Base-by-base conservation (phyloP, 768 basidiomycete genomes). In the Filobasidium wieringae region DNA sequence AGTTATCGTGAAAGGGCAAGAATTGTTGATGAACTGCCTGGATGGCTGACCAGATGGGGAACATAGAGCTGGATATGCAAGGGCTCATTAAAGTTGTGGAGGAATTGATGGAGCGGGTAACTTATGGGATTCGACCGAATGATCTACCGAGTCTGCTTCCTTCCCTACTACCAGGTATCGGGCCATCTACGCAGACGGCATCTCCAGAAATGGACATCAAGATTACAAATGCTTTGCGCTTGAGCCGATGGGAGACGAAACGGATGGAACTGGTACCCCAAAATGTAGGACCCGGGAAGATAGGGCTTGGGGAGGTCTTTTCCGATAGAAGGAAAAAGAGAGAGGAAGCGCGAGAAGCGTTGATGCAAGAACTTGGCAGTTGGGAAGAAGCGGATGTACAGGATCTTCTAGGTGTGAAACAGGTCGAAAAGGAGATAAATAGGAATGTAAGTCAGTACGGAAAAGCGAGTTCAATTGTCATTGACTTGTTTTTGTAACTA, bases 191-290 rank as follows among this genome's bases (percentile, higher is more conserved):
- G n/a, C n/a, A n/a, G n/a, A n/a, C n/a, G n/a, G n/a, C n/a, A n/a
- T n/a, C n/a, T n/a, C n/a, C n/a, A n/a, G n/a, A n/a, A n/a, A n/a
- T n/a, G n/a, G n/a, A n/a, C 12, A 17, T 45, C 55, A 51, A 61
- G 55, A 53, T 61, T 27, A 50, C 60, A 8, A 33, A 49, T n/a
- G 40, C 31, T 3, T 40, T 61, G 22, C 51, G 36, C 15, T 31
- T 57, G 8, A 41, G 22, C 2, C 27, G 60, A 14, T 61, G 60
- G 60, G 60, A 61, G 40, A 55, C 55, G 12, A 53, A 41, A 22
- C 37, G 53, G 2, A 8, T 57, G 41, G 55, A 53, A 17, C 24
- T 61, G 31, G 39, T 61, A 9, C 60, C 55, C 1, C 55, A 61
- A 26, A 53, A 49, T 31, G 55, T 49, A 32, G 54, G 54, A 19